Conservation (phyloP, 768 basidiomycete species). For the Lactarius sp. region DNA sequence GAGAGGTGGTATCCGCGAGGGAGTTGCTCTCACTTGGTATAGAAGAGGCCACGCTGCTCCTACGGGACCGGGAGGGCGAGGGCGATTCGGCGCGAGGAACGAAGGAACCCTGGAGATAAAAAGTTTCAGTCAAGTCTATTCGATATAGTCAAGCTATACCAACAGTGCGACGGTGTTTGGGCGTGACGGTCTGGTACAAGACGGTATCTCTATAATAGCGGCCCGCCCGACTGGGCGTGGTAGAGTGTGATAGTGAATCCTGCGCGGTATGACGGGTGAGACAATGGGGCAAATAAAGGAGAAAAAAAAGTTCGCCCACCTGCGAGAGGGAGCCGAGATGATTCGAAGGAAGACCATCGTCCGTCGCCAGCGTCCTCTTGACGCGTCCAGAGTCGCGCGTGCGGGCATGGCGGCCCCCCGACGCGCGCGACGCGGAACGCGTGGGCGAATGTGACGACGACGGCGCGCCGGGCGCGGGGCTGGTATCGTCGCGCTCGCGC, state of each 20-base stretch:
- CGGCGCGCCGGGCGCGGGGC: not conserved
- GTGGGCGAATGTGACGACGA: slow-evolving; percentile 11
- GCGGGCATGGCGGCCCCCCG: slow-evolving; percentile 40
- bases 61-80: slow-evolving; percentile 24
- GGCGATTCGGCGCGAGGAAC: slow-evolving; percentile 24
- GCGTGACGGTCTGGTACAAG: slow-evolving; percentile 22
- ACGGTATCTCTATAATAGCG: slow-evolving; percentile 26
- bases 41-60: slow-evolving; percentile 24
- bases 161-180: slow-evolving; percentile 20
- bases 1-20: slow-evolving; percentile 25
- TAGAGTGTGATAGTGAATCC: slow-evolving; percentile 41
- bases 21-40: slow-evolving; percentile 22
- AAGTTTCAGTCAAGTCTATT: not conserved
- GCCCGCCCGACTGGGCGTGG: slow-evolving; percentile 21
- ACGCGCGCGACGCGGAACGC: slow-evolving; percentile 41
- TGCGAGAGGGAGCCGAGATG: not conserved
- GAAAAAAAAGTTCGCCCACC: not conserved
- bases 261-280: slow-evolving; percentile 27
- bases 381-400: slow-evolving; percentile 48
- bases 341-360: slow-evolving; percentile 15
- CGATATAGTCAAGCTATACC: not conserved
- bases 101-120: slow-evolving; percentile 13
- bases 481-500: slow-evolving; percentile 42
- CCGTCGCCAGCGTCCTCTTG: slow-evolving; percentile 1
- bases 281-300: not conserved